Base-by-base conservation (phyloP, 371 early-diverging fungal species). In the Phascolomyces articulosus region DNA sequence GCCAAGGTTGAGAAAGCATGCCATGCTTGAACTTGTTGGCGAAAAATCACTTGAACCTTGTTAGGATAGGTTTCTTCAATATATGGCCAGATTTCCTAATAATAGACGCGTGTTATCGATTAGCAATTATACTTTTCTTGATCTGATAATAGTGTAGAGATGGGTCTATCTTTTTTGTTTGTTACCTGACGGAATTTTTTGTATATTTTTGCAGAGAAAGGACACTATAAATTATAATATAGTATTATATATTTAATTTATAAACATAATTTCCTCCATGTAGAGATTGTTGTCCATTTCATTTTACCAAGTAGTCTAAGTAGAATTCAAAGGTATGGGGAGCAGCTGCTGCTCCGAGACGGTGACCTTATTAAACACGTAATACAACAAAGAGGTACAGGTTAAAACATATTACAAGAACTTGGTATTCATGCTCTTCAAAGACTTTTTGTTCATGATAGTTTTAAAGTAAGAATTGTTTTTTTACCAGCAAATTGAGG, bases 21-120 rank as follows among this genome's bases (percentile, higher is more conserved):
- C 94, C 94, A 93, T 1, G 93, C 90, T 67, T 94, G 94, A 41
- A 94, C 80, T 74, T 94, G 94, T 63, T 94, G 91, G 26, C 93
- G 83, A 67, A 93, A 85, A 24, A 91, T 78, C 20, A 91, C 66
- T 66, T 90, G 88, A 16, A 88, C 68, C 27, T 85, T 72, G 20
- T 74, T 71, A 18, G 87, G 72, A 49, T 87, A 79, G 4, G 73
- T 63, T 31, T 78, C 21, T 18, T 87, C 77, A 26, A 89, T 66
- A 63, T 71, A 87, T 1, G 90, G 89, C 72, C 87, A 71, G 3
- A 91, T 84, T 61, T 86, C 64, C 76, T 86, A 44, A 44, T 51
- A 0, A 6, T 34, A 34, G 11, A n/a, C n/a, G n/a, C n/a, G n/a
- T n/a, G n/a, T n/a, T n/a, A n/a, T n/a, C n/a, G n/a, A n/a, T n/a